A percentile compares a stretch with the other conserved stretches of the same genome.
These are phyloP conservation scores for Heterobasidion irregulare DNA, from an alignment of 1,284 basidiomycete genomes.

Conservation along the genomic window DNA sequence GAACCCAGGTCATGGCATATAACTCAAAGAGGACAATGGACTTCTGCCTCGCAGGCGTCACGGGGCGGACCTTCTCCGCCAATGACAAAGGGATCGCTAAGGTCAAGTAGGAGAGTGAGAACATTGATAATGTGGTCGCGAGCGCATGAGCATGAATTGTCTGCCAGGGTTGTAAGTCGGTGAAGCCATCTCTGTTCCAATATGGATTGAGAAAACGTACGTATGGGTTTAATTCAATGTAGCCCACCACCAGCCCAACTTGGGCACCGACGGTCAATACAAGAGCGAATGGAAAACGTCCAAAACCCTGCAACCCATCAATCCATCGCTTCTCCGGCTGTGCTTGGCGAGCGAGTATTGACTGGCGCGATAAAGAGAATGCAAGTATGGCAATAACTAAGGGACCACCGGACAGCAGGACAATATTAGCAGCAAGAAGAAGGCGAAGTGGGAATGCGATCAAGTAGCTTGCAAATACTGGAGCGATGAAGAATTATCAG, in stretches of 20 bases:
- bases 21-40: constrained; percentile 17
- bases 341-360: neutral
- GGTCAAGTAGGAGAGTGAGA: constrained; percentile 43
- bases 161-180: constrained; percentile 24
- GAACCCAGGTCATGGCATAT: constrained; percentile 26
- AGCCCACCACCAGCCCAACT: constrained; percentile 37
- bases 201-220: constrained; percentile 30
- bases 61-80: constrained; percentile 20
- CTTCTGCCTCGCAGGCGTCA: constrained; percentile 22
- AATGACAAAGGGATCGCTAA: constrained; percentile 30
- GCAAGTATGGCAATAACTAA: constrained; percentile 36
- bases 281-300: constrained; percentile 54
- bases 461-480: constrained; percentile 55
- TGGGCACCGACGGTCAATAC: constrained; percentile 36
- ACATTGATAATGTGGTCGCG: constrained; percentile 38
- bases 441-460: constrained; percentile 43
- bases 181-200: neutral
- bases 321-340: constrained; percentile 1
- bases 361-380: constrained; percentile 8
- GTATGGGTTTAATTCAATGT: constrained; percentile 51
- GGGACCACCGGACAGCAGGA: constrained; percentile 54
- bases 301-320: constrained; percentile 20
- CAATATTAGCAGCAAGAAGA: constrained; percentile 48
- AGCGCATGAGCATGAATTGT: constrained; percentile 51
- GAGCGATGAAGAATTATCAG: neutral